Percentiles rank a stretch among this genome's conserved stretches.
phyloP scores from a whole-genome alignment of 179 eudicot genomes.

The Nepenthes alata region DNA sequence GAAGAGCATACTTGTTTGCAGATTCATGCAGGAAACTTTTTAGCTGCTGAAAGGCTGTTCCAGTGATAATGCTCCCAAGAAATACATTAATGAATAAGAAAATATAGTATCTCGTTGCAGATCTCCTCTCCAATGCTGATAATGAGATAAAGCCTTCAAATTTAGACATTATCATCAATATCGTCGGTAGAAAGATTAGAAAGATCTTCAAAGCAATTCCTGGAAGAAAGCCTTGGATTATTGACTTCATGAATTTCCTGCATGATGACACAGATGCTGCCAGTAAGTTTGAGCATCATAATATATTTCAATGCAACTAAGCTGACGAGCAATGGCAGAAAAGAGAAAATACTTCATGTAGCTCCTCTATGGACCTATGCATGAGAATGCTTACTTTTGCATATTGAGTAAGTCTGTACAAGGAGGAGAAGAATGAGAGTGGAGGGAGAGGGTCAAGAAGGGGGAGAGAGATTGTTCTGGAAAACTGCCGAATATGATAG shows the following conservation, averaged over 20 bases:
- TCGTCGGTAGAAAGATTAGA: slow-evolving; percentile 42
- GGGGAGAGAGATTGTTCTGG: too few relatives aligned
- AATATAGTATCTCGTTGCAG: slow-evolving; percentile 47
- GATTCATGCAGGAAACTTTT: slow-evolving; percentile 41
- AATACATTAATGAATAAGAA: slow-evolving; percentile 53
- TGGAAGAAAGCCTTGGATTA: slow-evolving; percentile 58
- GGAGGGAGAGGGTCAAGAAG: too few relatives aligned
- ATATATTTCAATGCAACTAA: neutral
- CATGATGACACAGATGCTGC: slow-evolving; percentile 6
- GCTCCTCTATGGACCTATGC: too few relatives aligned
- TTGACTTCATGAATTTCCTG: slow-evolving; percentile 41
- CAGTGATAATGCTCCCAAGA: slow-evolving; percentile 59
- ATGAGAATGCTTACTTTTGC: too few relatives aligned
- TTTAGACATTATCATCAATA: slow-evolving; percentile 60
- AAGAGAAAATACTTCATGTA: neutral
- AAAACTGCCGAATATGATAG: too few relatives aligned
- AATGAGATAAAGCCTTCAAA: slow-evolving; percentile 47
- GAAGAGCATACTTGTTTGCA: slow-evolving; percentile 36
- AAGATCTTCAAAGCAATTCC: slow-evolving; percentile 61
- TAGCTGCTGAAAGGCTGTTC: slow-evolving; percentile 54
- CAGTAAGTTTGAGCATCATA: slow-evolving; percentile 1
- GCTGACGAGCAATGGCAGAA: neutral
- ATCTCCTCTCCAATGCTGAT: slow-evolving; percentile 51
- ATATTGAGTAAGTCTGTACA: too few relatives aligned
- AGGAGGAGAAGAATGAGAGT: too few relatives aligned